These are phyloP conservation scores for Pseudocercospora pini-densiflorae DNA, from an alignment of 2,329 filamentous ascomycete species.

Conservation along the genomic window DNA sequence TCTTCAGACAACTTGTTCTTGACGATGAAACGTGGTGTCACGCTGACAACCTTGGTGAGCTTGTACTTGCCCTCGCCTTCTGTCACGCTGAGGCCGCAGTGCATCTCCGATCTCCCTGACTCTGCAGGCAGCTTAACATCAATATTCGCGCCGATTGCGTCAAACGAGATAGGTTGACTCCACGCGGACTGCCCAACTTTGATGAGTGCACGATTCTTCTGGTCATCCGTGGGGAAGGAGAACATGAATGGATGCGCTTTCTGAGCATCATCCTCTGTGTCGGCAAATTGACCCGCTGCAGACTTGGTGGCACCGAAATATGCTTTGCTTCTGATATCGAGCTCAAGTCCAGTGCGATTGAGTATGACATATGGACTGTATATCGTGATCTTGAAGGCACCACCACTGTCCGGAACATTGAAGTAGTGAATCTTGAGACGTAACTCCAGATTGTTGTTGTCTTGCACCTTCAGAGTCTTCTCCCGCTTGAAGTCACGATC, in stretches of 20 bases:
- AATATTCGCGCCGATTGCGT: constrained; percentile 91
- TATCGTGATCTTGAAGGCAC: constrained; percentile 93
- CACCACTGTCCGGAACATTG: constrained; percentile 86
- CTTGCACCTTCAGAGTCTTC: constrained; percentile 77
- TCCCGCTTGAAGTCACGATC: constrained; percentile 90
- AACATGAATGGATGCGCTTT: constrained; percentile 95
- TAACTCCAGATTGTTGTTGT: constrained; percentile 78
- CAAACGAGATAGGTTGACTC: constrained; percentile 98
- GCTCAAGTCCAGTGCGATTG: constrained; percentile 90
- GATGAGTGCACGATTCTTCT: constrained; percentile 85
- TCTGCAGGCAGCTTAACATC: constrained; percentile 82
- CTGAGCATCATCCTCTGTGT: constrained; percentile 61
- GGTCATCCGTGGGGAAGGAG: constrained; percentile 85
- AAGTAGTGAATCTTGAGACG: constrained; percentile 89
- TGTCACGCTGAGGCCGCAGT: constrained; percentile 85
- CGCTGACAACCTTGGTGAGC: constrained; percentile 90
- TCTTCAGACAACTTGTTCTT: constrained; percentile 92
- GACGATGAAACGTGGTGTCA: constrained; percentile 89
- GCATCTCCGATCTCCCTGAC: constrained; percentile 77
- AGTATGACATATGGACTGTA: constrained; percentile 94
- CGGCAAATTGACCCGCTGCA: constrained; percentile 75
- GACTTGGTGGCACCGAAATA: constrained; percentile 82
- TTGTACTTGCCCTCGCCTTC: constrained; percentile 98
- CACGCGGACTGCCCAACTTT: constrained; percentile 89
- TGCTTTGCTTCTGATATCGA: constrained; percentile 86